Percentiles rank a stretch among this genome's conserved stretches.
Conservation (phyloP, 768 basidiomycete species). For the Asterophora parasitica region DNA sequence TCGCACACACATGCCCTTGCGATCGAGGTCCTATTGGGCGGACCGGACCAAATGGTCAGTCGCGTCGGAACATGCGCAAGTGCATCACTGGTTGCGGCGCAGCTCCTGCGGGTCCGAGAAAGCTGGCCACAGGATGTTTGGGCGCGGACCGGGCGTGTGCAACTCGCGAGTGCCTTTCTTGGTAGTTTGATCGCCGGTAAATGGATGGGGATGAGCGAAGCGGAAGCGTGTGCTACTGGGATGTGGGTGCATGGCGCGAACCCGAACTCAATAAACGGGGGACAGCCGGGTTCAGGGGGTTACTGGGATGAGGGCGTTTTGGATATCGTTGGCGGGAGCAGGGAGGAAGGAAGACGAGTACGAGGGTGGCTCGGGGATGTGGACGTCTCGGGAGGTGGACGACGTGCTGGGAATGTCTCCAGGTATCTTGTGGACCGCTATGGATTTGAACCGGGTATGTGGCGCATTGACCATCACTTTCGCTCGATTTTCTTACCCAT, state of each 20-base stretch:
- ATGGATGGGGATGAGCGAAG: constrained; percentile 67
- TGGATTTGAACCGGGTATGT: constrained; percentile 70
- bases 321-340: constrained; percentile 71
- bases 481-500: background rate
- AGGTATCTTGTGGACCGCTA: constrained; percentile 77
- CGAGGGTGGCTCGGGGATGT: constrained; percentile 83
- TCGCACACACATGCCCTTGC: constrained; percentile 74
- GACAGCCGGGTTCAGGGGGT: constrained; percentile 29
- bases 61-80: constrained; percentile 72
- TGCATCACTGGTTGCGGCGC: constrained; percentile 68
- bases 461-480: background rate
- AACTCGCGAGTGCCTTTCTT: constrained; percentile 73
- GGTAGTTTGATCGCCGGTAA: constrained; percentile 67
- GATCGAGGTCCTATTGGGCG: constrained; percentile 72
- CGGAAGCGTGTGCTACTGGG: constrained; percentile 75
- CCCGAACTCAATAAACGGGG: constrained; percentile 16
- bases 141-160: constrained; percentile 70
- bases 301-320: constrained; percentile 79
- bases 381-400: constrained; percentile 58
- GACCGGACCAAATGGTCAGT: constrained; percentile 70
- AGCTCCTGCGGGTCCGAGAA: constrained; percentile 74
- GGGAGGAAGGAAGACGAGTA: constrained; percentile 69
- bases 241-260: constrained; percentile 66
- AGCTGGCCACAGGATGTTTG: constrained; percentile 75
- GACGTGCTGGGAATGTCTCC: constrained; percentile 61